These are phyloP conservation scores for Urochloa ruziziensis DNA, from an alignment of 176 grass and related monocot genomes.

Conservation along the genomic window DNA sequence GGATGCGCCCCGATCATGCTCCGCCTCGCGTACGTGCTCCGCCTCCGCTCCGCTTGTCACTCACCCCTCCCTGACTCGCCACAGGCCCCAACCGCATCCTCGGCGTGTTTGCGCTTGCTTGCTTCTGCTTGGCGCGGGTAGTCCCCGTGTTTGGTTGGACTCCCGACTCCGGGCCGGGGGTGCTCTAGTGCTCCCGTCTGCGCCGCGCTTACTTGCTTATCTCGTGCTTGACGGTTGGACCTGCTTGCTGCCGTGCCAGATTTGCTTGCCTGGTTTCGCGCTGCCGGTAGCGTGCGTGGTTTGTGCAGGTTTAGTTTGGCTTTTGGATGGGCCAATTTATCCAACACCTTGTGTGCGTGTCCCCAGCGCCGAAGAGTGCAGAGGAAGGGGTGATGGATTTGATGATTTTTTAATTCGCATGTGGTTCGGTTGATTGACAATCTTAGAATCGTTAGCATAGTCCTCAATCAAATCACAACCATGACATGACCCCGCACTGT, in stretches of 20 bases:
- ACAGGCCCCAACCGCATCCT: too few species aligned
- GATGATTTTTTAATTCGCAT: neutral
- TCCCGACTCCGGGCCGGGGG: neutral
- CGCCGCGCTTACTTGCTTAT: neutral
- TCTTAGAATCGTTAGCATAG: neutral
- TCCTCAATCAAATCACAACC: neutral
- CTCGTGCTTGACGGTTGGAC: neutral
- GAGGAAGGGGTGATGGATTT: neutral
- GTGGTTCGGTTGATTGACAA: neutral
- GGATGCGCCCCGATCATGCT: constrained; percentile 98
- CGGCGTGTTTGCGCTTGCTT: neutral
- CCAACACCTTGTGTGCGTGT: constrained; percentile 17
- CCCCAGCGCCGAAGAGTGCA: neutral
- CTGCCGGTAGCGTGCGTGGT: neutral
- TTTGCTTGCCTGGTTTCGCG: neutral
- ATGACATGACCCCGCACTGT: neutral
- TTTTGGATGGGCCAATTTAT: neutral
- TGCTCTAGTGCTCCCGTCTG: neutral
- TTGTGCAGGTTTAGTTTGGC: neutral
- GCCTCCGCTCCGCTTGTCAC: neutral
- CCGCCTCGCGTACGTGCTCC: constrained; percentile 73
- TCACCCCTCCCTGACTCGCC: too few species aligned
- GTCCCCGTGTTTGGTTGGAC: neutral
- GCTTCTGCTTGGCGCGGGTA: neutral
- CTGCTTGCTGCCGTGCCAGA: neutral